phyloP scores from a whole-genome alignment of 2,329 filamentous ascomycete species.

The Trichothecium roseum region DNA sequence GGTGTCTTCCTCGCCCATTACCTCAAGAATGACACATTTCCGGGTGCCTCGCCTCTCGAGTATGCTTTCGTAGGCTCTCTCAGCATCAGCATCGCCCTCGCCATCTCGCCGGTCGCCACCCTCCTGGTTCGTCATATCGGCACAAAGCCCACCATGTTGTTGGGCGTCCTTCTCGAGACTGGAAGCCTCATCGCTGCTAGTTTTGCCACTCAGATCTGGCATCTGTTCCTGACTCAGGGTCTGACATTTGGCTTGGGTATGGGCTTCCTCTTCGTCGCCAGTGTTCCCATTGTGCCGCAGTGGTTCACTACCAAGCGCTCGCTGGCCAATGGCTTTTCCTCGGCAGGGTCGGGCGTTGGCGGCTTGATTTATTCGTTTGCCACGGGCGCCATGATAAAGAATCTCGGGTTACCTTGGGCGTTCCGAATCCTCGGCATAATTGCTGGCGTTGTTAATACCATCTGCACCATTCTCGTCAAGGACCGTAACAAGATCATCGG shows the following conservation, averaged over 20 bases:
- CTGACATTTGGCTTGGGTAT: slow-evolving; percentile 69
- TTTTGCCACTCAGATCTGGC: slow-evolving; percentile 59
- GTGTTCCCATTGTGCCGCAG: slow-evolving; percentile 57
- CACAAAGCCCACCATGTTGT: slow-evolving; percentile 48
- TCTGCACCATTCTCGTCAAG: slow-evolving; percentile 51
- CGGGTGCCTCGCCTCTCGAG: slow-evolving; percentile 47
- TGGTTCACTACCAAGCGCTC: slow-evolving; percentile 63
- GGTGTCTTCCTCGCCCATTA: slow-evolving; percentile 42
- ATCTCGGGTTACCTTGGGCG: slow-evolving; percentile 54
- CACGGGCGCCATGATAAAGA: slow-evolving; percentile 56
- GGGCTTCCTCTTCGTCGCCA: slow-evolving; percentile 64
- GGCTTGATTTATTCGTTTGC: slow-evolving; percentile 60
- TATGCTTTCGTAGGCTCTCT: slow-evolving; percentile 58
- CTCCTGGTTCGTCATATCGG: slow-evolving; percentile 45
- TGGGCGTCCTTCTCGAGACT: slow-evolving; percentile 52
- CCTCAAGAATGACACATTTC: slow-evolving; percentile 44
- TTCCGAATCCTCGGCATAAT: slow-evolving; percentile 56
- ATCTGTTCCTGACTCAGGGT: slow-evolving; percentile 66
- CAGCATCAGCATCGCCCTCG: slow-evolving; percentile 33
- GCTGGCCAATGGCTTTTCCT: slow-evolving; percentile 57
- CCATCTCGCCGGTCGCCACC: slow-evolving; percentile 57
- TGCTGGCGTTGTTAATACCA: slow-evolving; percentile 51
- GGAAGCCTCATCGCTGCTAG: slow-evolving; percentile 55
- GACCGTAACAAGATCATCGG: slow-evolving; percentile 66
- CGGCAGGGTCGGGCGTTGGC: slow-evolving; percentile 65